Evolutionary conservation across 208 protist genomes (phyloP), one percentile per base, ranked within the genome.

Genomic region (Phytomonas sp.): DNA sequence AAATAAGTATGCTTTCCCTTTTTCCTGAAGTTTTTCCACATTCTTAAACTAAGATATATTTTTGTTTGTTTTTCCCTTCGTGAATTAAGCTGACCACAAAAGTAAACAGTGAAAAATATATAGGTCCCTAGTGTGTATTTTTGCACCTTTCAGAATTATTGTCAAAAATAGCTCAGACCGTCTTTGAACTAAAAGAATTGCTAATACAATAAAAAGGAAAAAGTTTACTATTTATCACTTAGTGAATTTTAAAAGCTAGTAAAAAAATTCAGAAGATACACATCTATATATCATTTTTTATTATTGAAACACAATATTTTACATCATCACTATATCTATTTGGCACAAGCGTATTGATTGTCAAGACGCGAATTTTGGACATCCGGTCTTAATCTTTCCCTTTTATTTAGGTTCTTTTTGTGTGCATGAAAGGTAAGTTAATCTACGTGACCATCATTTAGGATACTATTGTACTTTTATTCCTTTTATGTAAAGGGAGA

Each of bases 31-130:
- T 62, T 8, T 63, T 71, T 69, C n/a, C 23, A 43, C 23, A 9
- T 56, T n/a, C 72, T 53, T 17, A 32, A 34, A 13, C 9, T 59
- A 34, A 40, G 3, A 60, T 70, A 60, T 65, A 26, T 46, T 62
- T 78, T 43, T 71, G 26, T 65, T 8, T 72, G 34, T 66, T 34
- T 72, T 46, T 74, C 31, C 30, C 56, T 70, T 70, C 29, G 23
- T 72, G 32, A 46, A 66, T 46, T 8, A 53, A 75, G 28, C 34
- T 68, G 17, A 40, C 3, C 15, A 62, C 32, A 53, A 71, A 59
- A 66, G 67, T 26, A 72, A 72, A 70, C 26, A 68, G 64, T 7
- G n/a, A 67, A 62, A 53, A 31, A 67, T 26, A 67, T 26, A 56
- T 20, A 67, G 33, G 33, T 70, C 66, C 30, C 69, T 71, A 30